Conservation (phyloP, 345 rosid species). For the Gossypium sturtianum region DNA sequence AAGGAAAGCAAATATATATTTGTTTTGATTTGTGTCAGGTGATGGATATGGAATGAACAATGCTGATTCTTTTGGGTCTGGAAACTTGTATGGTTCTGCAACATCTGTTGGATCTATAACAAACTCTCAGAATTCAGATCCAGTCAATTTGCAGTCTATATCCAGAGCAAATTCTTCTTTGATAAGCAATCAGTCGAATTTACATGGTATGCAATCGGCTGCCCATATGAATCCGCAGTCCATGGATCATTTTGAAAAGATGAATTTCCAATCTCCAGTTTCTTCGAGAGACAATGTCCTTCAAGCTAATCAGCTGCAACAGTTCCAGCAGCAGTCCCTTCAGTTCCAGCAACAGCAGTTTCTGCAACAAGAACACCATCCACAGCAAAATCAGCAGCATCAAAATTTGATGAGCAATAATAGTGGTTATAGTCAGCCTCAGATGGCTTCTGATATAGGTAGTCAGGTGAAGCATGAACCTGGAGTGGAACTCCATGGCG, state of each 20-base stretch:
- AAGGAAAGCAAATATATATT: not conserved
- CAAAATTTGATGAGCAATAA: conserved; percentile 28
- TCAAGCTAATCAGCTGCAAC: conserved; percentile 61
- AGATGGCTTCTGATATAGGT: conserved; percentile 44
- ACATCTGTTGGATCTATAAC: conserved; percentile 44
- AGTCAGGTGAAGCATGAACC: conserved; percentile 63
- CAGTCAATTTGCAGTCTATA: conserved; percentile 49
- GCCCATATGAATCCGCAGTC: conserved; percentile 35
- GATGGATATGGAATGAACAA: conserved; percentile 56
- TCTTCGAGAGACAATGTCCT: conserved; percentile 44
- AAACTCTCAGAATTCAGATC: conserved; percentile 45
- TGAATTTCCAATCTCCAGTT: conserved; percentile 39
- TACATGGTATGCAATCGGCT: conserved; percentile 45
- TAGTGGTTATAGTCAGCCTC: conserved; percentile 47
- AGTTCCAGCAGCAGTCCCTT: conserved; percentile 54
- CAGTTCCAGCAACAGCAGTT: conserved; percentile 55
- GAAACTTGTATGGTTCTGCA: conserved; percentile 49
- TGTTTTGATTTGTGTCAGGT: conserved; percentile 35
- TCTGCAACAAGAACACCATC: conserved; percentile 48
- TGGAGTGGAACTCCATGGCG: conserved; percentile 46
- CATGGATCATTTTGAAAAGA: conserved; percentile 47
- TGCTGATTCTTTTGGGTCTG: conserved; percentile 57
- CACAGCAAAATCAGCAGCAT: conserved; percentile 58
- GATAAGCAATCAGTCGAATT: conserved; percentile 47
- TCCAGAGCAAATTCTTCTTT: conserved; percentile 43